Evolutionary conservation across 2,329 filamentous ascomycete genomes (phyloP).

Genomic region (Grosmannia huntii): DNA sequence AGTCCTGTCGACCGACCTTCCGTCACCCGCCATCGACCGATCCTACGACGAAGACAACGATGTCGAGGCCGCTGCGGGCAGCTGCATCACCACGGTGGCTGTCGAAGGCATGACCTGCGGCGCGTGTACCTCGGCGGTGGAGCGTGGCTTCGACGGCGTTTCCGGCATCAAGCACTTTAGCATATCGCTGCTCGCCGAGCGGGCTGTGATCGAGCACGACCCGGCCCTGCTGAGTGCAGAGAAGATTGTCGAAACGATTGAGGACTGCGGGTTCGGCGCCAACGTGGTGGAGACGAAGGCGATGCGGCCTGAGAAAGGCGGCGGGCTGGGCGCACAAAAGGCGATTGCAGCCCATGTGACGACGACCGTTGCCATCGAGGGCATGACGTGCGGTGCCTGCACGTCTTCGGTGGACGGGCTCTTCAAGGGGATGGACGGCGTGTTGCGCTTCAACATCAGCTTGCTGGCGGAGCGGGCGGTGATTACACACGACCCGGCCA

Average conservation of each 20-base stretch:
- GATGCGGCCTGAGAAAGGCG: conserved; percentile 7
- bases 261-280: conserved; percentile 69
- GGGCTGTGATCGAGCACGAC: conserved; percentile 77
- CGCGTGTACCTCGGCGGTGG: conserved; percentile 75
- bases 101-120: conserved; percentile 87
- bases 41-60: conserved; percentile 26
- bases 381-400: conserved; percentile 96
- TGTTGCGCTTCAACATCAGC: conserved; percentile 88
- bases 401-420: conserved; percentile 81
- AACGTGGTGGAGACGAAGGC: conserved; percentile 60
- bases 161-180: conserved; percentile 63
- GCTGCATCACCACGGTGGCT: conserved; percentile 60
- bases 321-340: conserved; percentile 36
- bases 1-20: conserved; percentile 70
- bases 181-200: conserved; percentile 72
- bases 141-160: conserved; percentile 65
- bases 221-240: conserved; percentile 36
- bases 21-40: conserved; percentile 34
- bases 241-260: conserved; percentile 45
- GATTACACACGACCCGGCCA: conserved; percentile 64
- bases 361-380: conserved; percentile 81
- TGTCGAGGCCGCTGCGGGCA: conserved; percentile 23
- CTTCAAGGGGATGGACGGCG: conserved; percentile 63
- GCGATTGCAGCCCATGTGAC: conserved; percentile 36
- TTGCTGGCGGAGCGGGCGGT: conserved; percentile 85